A percentile compares a stretch with the other conserved stretches of the same genome.
These are phyloP conservation scores for Pisolithus marmoratus DNA, from an alignment of 768 basidiomycete genomes.

Conservation along the genomic window DNA sequence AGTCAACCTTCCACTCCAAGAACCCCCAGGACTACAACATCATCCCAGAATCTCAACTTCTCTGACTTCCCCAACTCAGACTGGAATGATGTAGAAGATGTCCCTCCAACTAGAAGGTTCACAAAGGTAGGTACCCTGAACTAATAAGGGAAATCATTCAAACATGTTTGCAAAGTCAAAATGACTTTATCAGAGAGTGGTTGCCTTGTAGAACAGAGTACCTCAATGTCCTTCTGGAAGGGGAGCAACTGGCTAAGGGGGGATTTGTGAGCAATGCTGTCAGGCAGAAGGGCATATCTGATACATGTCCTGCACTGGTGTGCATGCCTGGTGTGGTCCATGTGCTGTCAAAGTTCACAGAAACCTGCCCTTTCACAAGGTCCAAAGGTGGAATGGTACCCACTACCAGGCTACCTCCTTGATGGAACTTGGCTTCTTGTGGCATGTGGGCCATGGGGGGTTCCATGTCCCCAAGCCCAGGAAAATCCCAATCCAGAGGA, in stretches of 20 bases:
- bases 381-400: constrained; percentile 16
- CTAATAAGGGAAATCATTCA: no score
- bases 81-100: no score
- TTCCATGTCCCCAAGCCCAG: constrained; percentile 8
- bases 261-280: background rate
- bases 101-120: no score
- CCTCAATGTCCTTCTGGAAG: background rate
- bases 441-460: constrained; percentile 19
- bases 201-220: background rate
- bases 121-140: no score
- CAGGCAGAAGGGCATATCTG: background rate
- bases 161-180: background rate
- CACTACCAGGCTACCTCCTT: constrained; percentile 11
- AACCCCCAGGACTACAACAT: no score
- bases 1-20: no score
- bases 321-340: background rate
- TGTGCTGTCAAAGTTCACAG: background rate
- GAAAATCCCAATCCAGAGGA: background rate
- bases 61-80: no score
- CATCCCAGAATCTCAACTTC: no score
- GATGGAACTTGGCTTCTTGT: constrained; percentile 13
- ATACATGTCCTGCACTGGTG: background rate
- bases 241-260: background rate
- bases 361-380: constrained; percentile 11
- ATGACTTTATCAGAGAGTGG: constrained; percentile 1